These are phyloP conservation scores for Populus hybrid DNA, from an alignment of 441 rosid genomes.

Conservation along the genomic window DNA sequence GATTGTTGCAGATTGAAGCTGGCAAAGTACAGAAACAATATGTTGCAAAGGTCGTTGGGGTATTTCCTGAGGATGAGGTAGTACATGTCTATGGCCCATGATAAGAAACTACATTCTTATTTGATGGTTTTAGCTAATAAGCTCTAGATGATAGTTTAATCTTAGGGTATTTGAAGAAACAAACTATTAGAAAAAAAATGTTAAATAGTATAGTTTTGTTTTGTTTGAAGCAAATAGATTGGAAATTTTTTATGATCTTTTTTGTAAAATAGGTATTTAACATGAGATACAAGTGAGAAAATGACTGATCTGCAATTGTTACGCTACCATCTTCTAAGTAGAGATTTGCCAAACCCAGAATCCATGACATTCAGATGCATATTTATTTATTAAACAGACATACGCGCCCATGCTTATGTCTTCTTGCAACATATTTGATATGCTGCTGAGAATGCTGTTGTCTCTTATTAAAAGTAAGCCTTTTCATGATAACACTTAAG, in stretches of 20 bases:
- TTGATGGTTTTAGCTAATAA: neutral
- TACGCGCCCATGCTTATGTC: neutral
- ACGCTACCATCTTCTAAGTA: conserved; percentile 1
- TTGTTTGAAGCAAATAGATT: neutral
- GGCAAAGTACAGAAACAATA: conserved; percentile 76
- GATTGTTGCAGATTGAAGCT: conserved; percentile 67
- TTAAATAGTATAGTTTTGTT: neutral
- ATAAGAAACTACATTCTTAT: conserved; percentile 4
- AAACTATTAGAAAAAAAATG: neutral
- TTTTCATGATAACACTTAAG: neutral
- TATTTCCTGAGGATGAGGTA: conserved; percentile 79
- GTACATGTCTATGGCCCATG: conserved; percentile 20
- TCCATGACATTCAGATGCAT: neutral
- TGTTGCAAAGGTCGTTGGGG: conserved; percentile 76
- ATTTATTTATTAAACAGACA: neutral
- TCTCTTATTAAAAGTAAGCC: neutral
- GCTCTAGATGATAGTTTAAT: neutral
- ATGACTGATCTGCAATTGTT: neutral
- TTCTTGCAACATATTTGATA: neutral
- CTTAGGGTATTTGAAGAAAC: neutral
- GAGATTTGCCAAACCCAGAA: neutral
- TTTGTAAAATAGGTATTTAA: neutral
- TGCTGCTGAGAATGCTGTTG: neutral
- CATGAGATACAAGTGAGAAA: neutral
- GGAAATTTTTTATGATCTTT: neutral